phyloP scores from a whole-genome alignment of 2,329 filamentous ascomycete species.

The Nannizziopsis barbatae region DNA sequence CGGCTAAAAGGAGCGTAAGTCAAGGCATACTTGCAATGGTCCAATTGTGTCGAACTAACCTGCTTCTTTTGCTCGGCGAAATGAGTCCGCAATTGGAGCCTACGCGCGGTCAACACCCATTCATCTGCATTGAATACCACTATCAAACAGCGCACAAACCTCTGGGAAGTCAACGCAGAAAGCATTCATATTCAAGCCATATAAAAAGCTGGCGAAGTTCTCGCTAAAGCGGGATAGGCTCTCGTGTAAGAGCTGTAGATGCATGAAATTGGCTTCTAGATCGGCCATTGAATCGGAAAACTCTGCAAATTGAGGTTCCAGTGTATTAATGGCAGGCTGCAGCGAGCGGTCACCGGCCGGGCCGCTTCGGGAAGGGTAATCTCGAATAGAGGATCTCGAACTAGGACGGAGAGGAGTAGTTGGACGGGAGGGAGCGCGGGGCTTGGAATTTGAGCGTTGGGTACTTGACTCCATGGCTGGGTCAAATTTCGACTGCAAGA shows the following conservation, averaged over 20 bases:
- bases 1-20: neutral
- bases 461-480: slow-evolving; percentile 23
- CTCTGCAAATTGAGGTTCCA: slow-evolving; percentile 88
- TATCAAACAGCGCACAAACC: slow-evolving; percentile 38
- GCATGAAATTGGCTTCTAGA: slow-evolving; percentile 93
- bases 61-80: slow-evolving; percentile 51
- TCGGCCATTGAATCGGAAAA: slow-evolving; percentile 89
- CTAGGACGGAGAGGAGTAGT: slow-evolving; percentile 86
- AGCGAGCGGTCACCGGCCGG: slow-evolving; percentile 29
- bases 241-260: slow-evolving; percentile 94
- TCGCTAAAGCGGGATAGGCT: slow-evolving; percentile 86
- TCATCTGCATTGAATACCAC: neutral
- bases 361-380: slow-evolving; percentile 44
- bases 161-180: slow-evolving; percentile 98
- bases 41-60: neutral
- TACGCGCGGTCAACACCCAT: slow-evolving; percentile 26
- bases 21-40: neutral
- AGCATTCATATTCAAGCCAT: slow-evolving; percentile 96
- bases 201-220: slow-evolving; percentile 89
- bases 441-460: slow-evolving; percentile 47
- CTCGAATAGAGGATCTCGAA: slow-evolving; percentile 78
- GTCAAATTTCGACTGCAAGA: neutral
- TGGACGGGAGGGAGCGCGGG: slow-evolving; percentile 58
- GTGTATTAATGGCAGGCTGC: slow-evolving; percentile 58
- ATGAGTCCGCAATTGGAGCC: slow-evolving; percentile 77